Percentiles rank a stretch among this genome's conserved stretches.
Evolutionary conservation across 202 grass and related monocot genomes (phyloP).

Genomic region (Panicum virgatum): DNA sequence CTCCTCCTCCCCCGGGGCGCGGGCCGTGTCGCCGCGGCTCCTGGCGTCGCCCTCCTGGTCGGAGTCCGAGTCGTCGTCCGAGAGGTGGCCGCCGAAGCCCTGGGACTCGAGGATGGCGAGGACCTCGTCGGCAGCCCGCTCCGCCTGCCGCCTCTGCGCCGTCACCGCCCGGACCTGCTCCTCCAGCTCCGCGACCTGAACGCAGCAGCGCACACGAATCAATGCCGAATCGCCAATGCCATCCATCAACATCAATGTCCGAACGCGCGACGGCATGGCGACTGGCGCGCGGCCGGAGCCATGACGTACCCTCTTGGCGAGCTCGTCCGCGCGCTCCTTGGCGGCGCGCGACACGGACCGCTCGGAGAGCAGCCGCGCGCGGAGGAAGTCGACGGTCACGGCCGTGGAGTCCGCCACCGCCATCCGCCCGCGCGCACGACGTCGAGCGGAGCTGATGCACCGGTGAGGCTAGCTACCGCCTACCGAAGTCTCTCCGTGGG

Average conservation of each 20-base stretch:
- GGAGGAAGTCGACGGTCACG: conserved; percentile 97
- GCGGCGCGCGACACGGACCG: conserved; percentile 80
- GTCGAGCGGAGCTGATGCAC: neutral
- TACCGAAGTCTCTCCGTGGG: neutral
- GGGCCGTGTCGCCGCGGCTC: neutral
- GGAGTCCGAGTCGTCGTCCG: conserved; percentile 65
- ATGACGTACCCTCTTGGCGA: conserved; percentile 68
- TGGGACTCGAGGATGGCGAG: conserved; percentile 63
- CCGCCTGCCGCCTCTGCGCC: conserved; percentile 71
- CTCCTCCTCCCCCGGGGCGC: neutral
- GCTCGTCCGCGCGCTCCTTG: conserved; percentile 81
- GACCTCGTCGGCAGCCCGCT: conserved; percentile 65
- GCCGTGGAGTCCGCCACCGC: conserved; percentile 62
- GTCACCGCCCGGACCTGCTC: conserved; percentile 77
- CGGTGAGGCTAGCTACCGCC: neutral
- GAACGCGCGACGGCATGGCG: too few relatives aligned
- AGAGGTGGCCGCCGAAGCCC: conserved; percentile 60
- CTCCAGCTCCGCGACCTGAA: conserved; percentile 86
- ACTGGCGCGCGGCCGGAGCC: too few relatives aligned
- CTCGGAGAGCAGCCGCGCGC: conserved; percentile 93
- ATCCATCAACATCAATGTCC: too few relatives aligned
- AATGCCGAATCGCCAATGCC: conserved; percentile 5
- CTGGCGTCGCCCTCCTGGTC: conserved; percentile 23
- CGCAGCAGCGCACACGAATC: neutral
- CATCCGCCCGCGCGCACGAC: neutral